Conservation (phyloP, 495 filamentous ascomycete species). For the Neurospora sp. region DNA sequence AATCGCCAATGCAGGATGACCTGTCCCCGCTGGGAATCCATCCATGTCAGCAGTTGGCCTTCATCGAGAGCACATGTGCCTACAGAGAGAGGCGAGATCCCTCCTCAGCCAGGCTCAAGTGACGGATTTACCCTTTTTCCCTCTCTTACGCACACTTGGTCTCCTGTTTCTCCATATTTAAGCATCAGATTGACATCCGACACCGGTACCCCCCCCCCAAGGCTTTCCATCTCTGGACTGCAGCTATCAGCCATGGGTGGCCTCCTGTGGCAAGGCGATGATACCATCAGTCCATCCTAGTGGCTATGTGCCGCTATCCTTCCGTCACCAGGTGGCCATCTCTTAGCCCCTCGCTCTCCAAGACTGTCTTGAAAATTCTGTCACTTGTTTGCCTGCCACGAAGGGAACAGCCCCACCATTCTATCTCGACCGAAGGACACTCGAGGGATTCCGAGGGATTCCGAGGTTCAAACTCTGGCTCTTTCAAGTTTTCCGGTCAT, state of each 20-base stretch:
- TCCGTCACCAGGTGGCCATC: neutral
- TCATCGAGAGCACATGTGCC: neutral
- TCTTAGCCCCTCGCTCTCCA: neutral
- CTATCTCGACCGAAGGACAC: neutral
- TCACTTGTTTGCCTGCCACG: neutral
- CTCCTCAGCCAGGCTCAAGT: neutral
- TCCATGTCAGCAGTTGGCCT: neutral
- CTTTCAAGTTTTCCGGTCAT: neutral
- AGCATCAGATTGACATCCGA: neutral
- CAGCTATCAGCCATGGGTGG: neutral
- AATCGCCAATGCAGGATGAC: constrained; percentile 3
- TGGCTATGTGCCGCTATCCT: neutral
- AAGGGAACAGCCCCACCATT: neutral
- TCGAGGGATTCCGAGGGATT: neutral
- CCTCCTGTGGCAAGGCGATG: neutral
- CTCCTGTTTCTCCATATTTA: neutral
- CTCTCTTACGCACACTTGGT: neutral
- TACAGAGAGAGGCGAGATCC: neutral
- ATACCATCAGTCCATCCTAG: neutral
- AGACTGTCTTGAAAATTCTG: neutral
- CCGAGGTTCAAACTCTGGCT: neutral
- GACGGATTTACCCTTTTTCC: neutral
- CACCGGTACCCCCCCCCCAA: neutral
- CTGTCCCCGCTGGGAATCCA: neutral
- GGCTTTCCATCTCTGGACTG: neutral